Evolutionary conservation across 192 early-diverging fungal species (phyloP), one percentile per base, ranked within the genome.

Genomic region (Linnemannia elongata): DNA sequence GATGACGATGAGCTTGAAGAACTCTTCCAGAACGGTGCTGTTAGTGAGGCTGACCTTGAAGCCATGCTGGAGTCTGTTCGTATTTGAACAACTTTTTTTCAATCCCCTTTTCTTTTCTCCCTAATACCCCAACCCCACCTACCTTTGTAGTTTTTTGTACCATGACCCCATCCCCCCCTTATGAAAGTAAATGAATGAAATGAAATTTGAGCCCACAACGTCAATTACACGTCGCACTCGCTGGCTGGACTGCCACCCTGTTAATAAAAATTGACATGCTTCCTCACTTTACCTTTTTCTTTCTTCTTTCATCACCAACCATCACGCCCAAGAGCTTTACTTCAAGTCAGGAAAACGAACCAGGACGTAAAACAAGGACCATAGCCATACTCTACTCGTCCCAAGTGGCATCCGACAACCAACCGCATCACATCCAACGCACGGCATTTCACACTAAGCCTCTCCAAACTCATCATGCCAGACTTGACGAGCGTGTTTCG

Each of bases 1-100:
- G 85, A 87, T 55, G 85, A 87, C 60, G 85, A 87, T 30, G 85
- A 87, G 60, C 66, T 87, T 63, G 85, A 87, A 1, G 85, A 87
- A 24, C 24, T 87, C 41, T 78, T 75, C 63, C 76, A 81, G 69
- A 76, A 81, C 10, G 85, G 85, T 13, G 79, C 63, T 4, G 79
- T 87, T 24, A 78, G 79, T 0, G 85, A 87, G n/a, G 85, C 75
- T 3, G 85, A 87, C 0, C 71, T 87, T 49, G 71, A 81, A 39
- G 85, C 85, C 33, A 69, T 87, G 49, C 42, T 85, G 18, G 69
- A 41, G 24, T 20, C n/a, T 71, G 70, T 39, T 4, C 24, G n/a
- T n/a, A 38, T 72, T 27, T 42, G 57, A 60, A 36, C 38, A 13
- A 35, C 36, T 52, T 20, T 49, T 49, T 52, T 22, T 52, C 49